These are phyloP conservation scores for Thelephora ganbajun DNA, from an alignment of 768 basidiomycete genomes.

Conservation along the genomic window DNA sequence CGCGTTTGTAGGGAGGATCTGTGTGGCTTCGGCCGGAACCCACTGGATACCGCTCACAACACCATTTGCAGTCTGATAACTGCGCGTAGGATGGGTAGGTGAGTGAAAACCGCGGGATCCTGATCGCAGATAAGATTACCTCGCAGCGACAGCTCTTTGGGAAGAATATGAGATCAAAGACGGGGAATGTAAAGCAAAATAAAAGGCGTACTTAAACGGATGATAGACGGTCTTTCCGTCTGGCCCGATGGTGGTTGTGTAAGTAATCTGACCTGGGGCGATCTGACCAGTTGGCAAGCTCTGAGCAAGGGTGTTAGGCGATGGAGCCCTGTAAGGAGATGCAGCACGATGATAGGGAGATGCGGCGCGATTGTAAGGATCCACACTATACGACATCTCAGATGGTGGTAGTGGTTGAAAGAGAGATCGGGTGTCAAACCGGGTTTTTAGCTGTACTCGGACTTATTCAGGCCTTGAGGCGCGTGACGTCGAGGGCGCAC, in stretches of 20 bases:
- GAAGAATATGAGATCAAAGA: slow-evolving; percentile 7
- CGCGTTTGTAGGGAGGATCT: slow-evolving; percentile 44
- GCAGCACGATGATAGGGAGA: background rate
- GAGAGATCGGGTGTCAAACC: background rate
- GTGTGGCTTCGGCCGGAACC: slow-evolving; percentile 58
- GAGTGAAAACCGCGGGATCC: background rate
- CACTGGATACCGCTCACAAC: slow-evolving; percentile 50
- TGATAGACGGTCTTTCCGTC: slow-evolving; percentile 58
- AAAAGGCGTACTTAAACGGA: slow-evolving; percentile 48
- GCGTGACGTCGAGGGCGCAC: background rate
- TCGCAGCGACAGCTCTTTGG: slow-evolving; percentile 56
- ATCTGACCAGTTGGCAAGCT: slow-evolving; percentile 26
- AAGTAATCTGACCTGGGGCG: slow-evolving; percentile 55
- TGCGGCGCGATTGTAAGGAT: background rate
- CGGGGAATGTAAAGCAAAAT: background rate
- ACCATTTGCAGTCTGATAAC: slow-evolving; percentile 61
- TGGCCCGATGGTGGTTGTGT: slow-evolving; percentile 46
- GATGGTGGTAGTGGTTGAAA: background rate
- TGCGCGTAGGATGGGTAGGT: slow-evolving; percentile 13
- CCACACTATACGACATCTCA: background rate
- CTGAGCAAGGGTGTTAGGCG: background rate
- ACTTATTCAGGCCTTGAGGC: background rate
- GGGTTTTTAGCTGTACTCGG: background rate
- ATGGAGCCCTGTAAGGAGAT: background rate
- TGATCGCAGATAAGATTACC: slow-evolving; percentile 26